A percentile compares a stretch with the other conserved stretches of the same genome.
These are phyloP conservation scores for Hydrangea macrophylla DNA, from an alignment of 148 eudicot species.

Conservation along the genomic window DNA sequence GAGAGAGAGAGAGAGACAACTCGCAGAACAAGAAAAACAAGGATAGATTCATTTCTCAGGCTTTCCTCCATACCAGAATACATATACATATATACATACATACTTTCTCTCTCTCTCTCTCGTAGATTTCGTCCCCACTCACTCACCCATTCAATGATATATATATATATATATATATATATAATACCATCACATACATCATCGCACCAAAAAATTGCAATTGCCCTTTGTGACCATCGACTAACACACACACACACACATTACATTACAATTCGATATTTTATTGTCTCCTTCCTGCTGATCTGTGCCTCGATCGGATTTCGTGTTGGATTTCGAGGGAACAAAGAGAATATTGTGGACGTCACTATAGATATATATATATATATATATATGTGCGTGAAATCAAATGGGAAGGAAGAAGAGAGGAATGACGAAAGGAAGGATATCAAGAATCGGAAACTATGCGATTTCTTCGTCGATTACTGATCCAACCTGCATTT, in stretches of 20 bases:
- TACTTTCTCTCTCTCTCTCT: neutral
- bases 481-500: slow-evolving; percentile 57
- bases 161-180: no score
- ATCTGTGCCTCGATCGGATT: neutral
- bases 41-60: no score
- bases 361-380: neutral
- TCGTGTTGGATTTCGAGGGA: neutral
- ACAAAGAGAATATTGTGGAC: neutral
- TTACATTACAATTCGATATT: neutral
- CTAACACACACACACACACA: no score
- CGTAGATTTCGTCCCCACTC: neutral
- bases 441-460: slow-evolving; percentile 57
- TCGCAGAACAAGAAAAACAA: no score
- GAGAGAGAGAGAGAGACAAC: no score
- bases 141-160: no score
- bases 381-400: neutral
- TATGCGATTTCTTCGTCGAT: slow-evolving; percentile 64
- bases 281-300: neutral
- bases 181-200: neutral
- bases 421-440: slow-evolving; percentile 33
- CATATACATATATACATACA: no score
- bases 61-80: neutral
- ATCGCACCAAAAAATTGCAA: no score
- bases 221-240: neutral
- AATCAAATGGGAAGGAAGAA: slow-evolving; percentile 55